These are phyloP conservation scores for Prunus dulcis DNA, from an alignment of 306 rosid species.

Conservation along the genomic window DNA sequence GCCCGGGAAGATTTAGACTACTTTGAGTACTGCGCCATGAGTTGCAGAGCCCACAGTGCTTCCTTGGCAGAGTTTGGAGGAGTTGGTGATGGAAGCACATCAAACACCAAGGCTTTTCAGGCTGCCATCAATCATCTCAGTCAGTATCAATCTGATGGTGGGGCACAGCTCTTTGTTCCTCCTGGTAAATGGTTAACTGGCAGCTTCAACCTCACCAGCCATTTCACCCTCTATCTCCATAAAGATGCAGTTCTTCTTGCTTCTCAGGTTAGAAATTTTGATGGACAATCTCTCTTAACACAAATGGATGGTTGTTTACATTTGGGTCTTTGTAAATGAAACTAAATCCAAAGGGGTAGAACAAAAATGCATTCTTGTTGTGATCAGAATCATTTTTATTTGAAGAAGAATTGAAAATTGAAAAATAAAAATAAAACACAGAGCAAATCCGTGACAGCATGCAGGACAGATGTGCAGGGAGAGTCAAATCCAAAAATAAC, in stretches of 20 bases:
- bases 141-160: slow-evolving; percentile 49
- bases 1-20: not conserved
- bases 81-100: slow-evolving; percentile 73
- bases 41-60: slow-evolving; percentile 67
- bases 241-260: slow-evolving; percentile 76
- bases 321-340: not conserved
- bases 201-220: slow-evolving; percentile 69
- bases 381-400: not conserved
- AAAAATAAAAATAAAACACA: not conserved
- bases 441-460: not conserved
- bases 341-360: not conserved
- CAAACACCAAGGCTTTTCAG: slow-evolving; percentile 66
- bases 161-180: slow-evolving; percentile 67
- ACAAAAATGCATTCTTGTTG: not conserved
- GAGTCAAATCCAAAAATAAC: not conserved
- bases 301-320: not conserved
- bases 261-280: slow-evolving; percentile 46
- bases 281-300: too few relatives aligned
- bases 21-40: slow-evolving; percentile 56
- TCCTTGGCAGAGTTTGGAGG: slow-evolving; percentile 71
- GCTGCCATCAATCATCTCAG: slow-evolving; percentile 52
- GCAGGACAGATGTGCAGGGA: not conserved
- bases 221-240: slow-evolving; percentile 58
- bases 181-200: slow-evolving; percentile 85
- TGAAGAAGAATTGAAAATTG: not conserved